phyloP scores from a whole-genome alignment of 2,329 filamentous ascomycete genomes.

The Talaromyces sp. region DNA sequence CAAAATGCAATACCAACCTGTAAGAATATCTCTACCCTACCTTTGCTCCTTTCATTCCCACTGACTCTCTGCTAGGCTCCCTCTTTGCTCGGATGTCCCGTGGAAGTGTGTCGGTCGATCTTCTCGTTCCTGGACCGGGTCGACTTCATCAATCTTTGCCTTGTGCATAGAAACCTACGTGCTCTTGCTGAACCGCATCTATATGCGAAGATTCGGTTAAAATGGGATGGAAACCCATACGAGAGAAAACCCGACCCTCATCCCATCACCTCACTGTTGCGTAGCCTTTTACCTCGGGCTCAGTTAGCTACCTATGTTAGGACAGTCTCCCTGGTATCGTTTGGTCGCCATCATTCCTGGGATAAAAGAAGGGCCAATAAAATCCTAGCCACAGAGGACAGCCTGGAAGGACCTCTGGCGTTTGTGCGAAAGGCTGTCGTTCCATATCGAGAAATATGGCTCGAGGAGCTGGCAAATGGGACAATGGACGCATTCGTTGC shows the following conservation, averaged over 20 bases:
- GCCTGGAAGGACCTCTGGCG: neutral
- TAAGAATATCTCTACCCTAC: no score
- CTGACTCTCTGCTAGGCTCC: no score
- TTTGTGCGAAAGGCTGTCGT: neutral
- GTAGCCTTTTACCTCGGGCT: neutral
- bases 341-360: neutral
- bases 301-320: neutral
- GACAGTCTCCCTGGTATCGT: neutral
- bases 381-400: neutral
- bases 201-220: neutral
- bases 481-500: conserved; percentile 6
- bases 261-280: neutral
- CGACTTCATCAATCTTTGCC: neutral
- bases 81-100: neutral
- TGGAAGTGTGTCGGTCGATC: neutral
- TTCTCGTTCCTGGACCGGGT: neutral
- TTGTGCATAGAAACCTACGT: neutral
- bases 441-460: neutral
- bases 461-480: neutral
- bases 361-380: neutral
- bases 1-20: no score
- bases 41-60: no score
- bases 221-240: neutral
- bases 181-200: neutral
- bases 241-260: neutral